Evolutionary conservation across 2,329 filamentous ascomycete genomes (phyloP), one percentile per base, ranked within the genome.

Genomic region (Trichophyton mentagrophytes): DNA sequence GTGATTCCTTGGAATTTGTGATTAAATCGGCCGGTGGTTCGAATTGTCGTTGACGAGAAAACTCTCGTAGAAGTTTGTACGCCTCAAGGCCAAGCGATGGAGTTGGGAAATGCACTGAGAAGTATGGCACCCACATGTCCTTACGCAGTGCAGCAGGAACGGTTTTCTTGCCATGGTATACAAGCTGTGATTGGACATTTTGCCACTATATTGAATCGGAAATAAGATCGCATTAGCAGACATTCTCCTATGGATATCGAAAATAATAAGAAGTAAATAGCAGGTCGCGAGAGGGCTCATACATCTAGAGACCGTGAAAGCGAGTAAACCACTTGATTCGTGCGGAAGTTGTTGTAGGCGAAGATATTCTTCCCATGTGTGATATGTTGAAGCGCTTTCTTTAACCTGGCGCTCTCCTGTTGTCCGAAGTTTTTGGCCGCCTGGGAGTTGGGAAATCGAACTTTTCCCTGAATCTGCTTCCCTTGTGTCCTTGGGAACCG

Each of bases 311-410:
- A 75, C 59, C 80, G 78, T 46, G 77, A 78, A 64, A 86, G 72
- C 22, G 83, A 85, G 71, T 86, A 86, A 60, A 86, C 74, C 65
- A 85, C 80, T 71, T 86, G 84, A 62, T 85, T 83, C 40, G 83
- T 85, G 64, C 78, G 77, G 66, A 82, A 74, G 69, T 86, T 79
- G 67, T 78, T 78, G 72, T 84, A 86, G 68, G 80, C 78, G 70
- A 82, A 86, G 67, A 86, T 84, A 70, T 83, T 78, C 67, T 80
- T 76, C 62, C 83, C 83, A 65, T 82, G 79, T 3, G 70, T 71
- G 60, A 79, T 66, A 60, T 76, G 73, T 60, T 76, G 74, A 63
- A 80, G 69, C 33, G 78, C 77, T 69, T 76, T 77, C 63, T 71
- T 70, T 66, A 76, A 68, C 66, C 75, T 72, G 46, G 67, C 68